A percentile compares a stretch with the other conserved stretches of the same genome.
These are phyloP conservation scores for Echria macrotheca DNA, from an alignment of 495 filamentous ascomycete species.

Conservation along the genomic window DNA sequence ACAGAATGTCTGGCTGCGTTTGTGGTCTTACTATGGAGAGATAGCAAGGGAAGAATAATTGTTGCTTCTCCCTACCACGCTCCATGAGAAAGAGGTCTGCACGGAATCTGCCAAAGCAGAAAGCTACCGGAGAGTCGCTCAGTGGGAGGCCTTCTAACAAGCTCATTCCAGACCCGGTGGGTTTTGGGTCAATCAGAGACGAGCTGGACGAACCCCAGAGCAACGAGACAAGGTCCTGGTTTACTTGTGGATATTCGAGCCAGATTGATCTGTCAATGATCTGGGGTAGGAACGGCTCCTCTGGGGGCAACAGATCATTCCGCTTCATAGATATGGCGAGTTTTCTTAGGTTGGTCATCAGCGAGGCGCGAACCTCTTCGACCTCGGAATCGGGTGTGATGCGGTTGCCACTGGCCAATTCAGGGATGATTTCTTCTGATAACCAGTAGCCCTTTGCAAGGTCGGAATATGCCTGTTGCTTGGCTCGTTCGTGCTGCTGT, in stretches of 20 bases:
- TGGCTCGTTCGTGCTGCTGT: slow-evolving; percentile 35
- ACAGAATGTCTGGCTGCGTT: slow-evolving; percentile 58
- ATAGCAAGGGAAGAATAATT: slow-evolving; percentile 62
- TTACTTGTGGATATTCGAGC: slow-evolving; percentile 64
- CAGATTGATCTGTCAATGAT: slow-evolving; percentile 69
- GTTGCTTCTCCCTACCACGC: slow-evolving; percentile 57
- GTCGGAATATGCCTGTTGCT: slow-evolving; percentile 68
- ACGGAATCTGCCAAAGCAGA: slow-evolving; percentile 69
- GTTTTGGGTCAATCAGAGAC: slow-evolving; percentile 33
- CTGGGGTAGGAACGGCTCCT: slow-evolving; percentile 57
- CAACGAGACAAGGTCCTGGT: slow-evolving; percentile 59
- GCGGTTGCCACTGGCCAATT: slow-evolving; percentile 34
- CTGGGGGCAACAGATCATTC: slow-evolving; percentile 66
- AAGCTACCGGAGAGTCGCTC: slow-evolving; percentile 61
- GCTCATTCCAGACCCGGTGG: slow-evolving; percentile 33
- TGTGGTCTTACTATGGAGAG: slow-evolving; percentile 68
- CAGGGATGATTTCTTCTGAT: slow-evolving; percentile 57
- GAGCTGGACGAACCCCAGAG: slow-evolving; percentile 57
- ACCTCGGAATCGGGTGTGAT: slow-evolving; percentile 34
- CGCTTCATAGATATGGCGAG: slow-evolving; percentile 75
- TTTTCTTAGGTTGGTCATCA: slow-evolving; percentile 61
- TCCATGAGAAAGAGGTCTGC: slow-evolving; percentile 65
- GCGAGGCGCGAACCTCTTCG: slow-evolving; percentile 47
- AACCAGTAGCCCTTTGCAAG: slow-evolving; percentile 84
- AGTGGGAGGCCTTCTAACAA: slow-evolving; percentile 66